Evolutionary conservation across 2,329 filamentous ascomycete genomes (phyloP).

Genomic region (Hansfordia pulvinata): DNA sequence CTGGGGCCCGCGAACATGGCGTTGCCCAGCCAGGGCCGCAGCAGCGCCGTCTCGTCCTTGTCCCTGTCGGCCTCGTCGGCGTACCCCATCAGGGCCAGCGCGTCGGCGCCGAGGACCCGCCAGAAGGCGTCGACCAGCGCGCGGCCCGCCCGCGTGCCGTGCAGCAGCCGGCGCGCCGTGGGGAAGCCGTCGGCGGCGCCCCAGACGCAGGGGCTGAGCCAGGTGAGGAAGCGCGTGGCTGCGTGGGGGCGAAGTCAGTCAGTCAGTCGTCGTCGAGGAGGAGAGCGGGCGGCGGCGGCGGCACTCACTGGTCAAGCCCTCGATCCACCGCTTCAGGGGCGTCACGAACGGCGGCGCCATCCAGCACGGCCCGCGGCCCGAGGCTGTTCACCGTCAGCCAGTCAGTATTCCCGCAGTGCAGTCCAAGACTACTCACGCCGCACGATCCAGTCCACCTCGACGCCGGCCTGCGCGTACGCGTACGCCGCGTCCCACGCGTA

Average conservation of each 20-base stretch:
- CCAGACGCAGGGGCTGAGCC: constrained; percentile 66
- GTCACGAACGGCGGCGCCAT: constrained; percentile 36
- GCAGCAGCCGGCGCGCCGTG: constrained; percentile 37
- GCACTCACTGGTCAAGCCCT: constrained; percentile 29
- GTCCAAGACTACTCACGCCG: constrained; percentile 16
- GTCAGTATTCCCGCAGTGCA: not conserved
- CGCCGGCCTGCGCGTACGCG: constrained; percentile 35
- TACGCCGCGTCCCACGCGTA: constrained; percentile 52
- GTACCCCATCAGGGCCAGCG: constrained; percentile 37
- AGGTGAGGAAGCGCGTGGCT: constrained; percentile 53
- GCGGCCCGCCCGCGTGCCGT: constrained; percentile 42
- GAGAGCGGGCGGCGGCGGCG: not conserved
- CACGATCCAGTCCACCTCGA: constrained; percentile 43
- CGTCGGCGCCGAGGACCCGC: constrained; percentile 40
- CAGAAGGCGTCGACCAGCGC: constrained; percentile 43
- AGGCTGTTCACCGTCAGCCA: constrained; percentile 12
- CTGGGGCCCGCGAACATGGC: constrained; percentile 39
- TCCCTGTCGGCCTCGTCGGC: not conserved
- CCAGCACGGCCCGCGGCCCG: constrained; percentile 41
- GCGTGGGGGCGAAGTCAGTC: no score
- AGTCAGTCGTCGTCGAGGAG: constrained; percentile 1
- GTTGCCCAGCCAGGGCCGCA: constrained; percentile 33
- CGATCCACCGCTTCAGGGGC: constrained; percentile 33
- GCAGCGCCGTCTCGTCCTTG: constrained; percentile 33
- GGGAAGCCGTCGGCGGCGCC: constrained; percentile 47